Base-by-base conservation (phyloP, 306 rosid genomes). In the Castanea sativa region DNA sequence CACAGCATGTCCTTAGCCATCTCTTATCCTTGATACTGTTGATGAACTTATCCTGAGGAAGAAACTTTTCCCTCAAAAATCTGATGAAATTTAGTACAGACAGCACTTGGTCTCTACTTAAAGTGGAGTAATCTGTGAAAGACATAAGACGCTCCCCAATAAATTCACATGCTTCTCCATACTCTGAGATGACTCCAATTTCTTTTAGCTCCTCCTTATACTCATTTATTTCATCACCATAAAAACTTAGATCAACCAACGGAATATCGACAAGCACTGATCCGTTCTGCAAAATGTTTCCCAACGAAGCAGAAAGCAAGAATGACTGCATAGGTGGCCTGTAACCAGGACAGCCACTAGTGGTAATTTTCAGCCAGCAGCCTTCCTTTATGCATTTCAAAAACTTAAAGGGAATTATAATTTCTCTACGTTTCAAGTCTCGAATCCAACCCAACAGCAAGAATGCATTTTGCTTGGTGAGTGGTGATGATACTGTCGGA, bases 181-280 rank as follows among this genome's bases (percentile, higher is more conserved):
- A 88, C 89, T 87, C 88, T 74, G 84, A 82, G 92, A 87, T 90
- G 77, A 93, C 97, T 41, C 98, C 98, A 75, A 90, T 18, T 51
- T 80, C 76, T 71, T 87, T 87, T 30, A 93, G 81, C 86, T 88
- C 98, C 53, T 85, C 92, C 78, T 73, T 27, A 53, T 91, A 90
- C 14, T 53, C 75, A 7, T 59, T 77, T 77, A 93, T 81, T 71
- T 10, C 29, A 8, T 75, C 33, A 5, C 86, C 97, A 64, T 93
- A 93, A 80, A 78, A 88, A 4, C 9, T 63, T 49, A 57, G 69
- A 79, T 93, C 98, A 78, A 93, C 70, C 71, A 87, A 81, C 3
- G 97, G 92, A 63, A 94, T 88, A 76, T 94, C 97, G 23, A 89
- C 96, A 71, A 88, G 90, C 52, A 51, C 75, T 1, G 91, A 90